Evolutionary conservation across 345 rosid species (phyloP).

Genomic region (Populus pruinosa): DNA sequence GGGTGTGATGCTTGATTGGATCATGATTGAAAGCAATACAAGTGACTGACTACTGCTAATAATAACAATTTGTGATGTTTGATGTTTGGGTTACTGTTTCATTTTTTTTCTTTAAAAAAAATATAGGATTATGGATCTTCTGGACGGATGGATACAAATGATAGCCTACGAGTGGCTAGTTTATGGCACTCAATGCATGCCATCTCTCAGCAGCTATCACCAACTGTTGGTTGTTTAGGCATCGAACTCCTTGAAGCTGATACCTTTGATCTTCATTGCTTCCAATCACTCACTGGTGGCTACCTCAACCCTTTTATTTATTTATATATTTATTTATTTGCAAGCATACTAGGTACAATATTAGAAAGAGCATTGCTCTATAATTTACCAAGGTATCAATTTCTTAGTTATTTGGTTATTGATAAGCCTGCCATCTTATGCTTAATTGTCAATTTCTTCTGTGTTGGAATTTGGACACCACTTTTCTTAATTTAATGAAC

Average conservation of each 20-base stretch:
- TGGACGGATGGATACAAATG: conserved; percentile 97
- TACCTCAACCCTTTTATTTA: not conserved
- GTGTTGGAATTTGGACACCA: too few species aligned
- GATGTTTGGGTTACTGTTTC: not conserved
- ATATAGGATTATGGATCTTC: conserved; percentile 90
- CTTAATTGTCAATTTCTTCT: too few species aligned
- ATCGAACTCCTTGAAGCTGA: conserved; percentile 95
- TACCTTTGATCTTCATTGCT: conserved; percentile 91
- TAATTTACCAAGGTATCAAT: not conserved
- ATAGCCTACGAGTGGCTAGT: conserved; percentile 97
- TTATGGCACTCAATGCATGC: conserved; percentile 99
- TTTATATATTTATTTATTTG: not conserved
- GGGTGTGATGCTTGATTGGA: not conserved
- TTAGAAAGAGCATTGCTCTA: too few species aligned
- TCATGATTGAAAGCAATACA: not conserved
- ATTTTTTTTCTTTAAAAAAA: not conserved
- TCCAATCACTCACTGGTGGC: conserved; percentile 87
- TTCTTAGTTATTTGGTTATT: not conserved
- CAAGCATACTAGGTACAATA: too few species aligned
- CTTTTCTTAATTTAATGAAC: too few species aligned
- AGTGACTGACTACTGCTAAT: not conserved
- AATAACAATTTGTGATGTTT: not conserved
- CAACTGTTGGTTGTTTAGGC: conserved; percentile 79
- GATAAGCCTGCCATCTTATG: too few species aligned
- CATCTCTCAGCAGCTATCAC: conserved; percentile 96